Conservation (phyloP, 1,284 basidiomycete species). For the Ustilago bromivora region DNA sequence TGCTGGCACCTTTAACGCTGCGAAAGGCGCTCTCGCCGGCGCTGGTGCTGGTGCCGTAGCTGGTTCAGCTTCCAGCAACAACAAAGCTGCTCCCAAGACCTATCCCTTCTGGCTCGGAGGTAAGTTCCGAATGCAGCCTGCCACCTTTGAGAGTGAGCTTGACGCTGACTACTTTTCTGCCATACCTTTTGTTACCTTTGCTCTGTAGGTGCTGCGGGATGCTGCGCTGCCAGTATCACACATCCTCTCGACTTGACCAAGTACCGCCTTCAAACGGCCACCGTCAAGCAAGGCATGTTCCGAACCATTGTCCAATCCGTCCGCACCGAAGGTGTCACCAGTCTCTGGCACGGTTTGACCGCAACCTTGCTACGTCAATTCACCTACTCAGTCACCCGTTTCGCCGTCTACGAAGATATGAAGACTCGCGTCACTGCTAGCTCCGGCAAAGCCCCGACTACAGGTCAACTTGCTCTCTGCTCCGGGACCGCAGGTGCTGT, state of each 20-base stretch:
- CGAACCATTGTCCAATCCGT: slow-evolving; percentile 51
- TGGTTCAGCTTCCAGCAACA: slow-evolving; percentile 15
- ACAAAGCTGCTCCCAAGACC: slow-evolving; percentile 37
- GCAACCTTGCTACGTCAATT: slow-evolving; percentile 66
- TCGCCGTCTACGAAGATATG: slow-evolving; percentile 67
- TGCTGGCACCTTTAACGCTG: slow-evolving; percentile 41
- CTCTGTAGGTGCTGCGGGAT: slow-evolving; percentile 41
- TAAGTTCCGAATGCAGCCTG: slow-evolving; percentile 10
- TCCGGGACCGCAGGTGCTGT: slow-evolving; percentile 64
- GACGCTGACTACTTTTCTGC: not conserved
- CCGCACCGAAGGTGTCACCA: slow-evolving; percentile 53
- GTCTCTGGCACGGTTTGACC: slow-evolving; percentile 66
- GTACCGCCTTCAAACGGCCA: slow-evolving; percentile 69
- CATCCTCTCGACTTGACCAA: slow-evolving; percentile 70
- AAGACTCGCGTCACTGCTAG: slow-evolving; percentile 47
- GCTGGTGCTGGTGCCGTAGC: slow-evolving; percentile 40
- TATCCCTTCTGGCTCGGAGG: slow-evolving; percentile 69
- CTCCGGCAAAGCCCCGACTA: slow-evolving; percentile 27
- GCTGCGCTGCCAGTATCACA: slow-evolving; percentile 60
- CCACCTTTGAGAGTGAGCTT: not conserved
- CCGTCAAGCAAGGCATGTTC: slow-evolving; percentile 55
- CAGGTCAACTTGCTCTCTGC: slow-evolving; percentile 51
- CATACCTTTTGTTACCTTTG: not conserved
- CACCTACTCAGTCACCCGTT: slow-evolving; percentile 68
- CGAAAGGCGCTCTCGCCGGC: slow-evolving; percentile 48